Conservation (phyloP, 2,329 filamentous ascomycete species). For the Pleomassaria siparia region DNA sequence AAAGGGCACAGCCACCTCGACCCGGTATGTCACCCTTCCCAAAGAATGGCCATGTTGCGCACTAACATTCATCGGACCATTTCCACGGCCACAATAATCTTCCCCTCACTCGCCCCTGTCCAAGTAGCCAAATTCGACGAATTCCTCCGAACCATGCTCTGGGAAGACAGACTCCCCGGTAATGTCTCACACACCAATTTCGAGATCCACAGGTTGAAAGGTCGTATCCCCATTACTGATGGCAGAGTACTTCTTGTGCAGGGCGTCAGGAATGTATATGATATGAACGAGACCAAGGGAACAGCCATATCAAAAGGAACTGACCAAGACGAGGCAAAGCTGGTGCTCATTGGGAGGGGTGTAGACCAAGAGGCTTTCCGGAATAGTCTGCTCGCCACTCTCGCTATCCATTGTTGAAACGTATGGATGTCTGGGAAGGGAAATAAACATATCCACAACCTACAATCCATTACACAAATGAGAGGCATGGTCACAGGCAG, state of each 20-base stretch:
- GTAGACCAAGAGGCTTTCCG: slow-evolving; percentile 25
- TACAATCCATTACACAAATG: no score
- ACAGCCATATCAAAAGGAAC: not conserved
- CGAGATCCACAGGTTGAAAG: slow-evolving; percentile 88
- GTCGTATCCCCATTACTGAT: slow-evolving; percentile 66
- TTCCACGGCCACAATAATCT: slow-evolving; percentile 73
- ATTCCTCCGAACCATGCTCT: slow-evolving; percentile 82
- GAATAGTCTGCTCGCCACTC: slow-evolving; percentile 16
- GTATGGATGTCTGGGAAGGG: no score
- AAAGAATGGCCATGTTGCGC: not conserved
- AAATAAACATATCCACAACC: no score
- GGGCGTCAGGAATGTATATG: slow-evolving; percentile 90
- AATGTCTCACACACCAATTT: slow-evolving; percentile 48
- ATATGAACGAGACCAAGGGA: slow-evolving; percentile 67
- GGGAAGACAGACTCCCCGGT: slow-evolving; percentile 69
- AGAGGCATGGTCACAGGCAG: no score
- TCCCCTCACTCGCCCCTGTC: slow-evolving; percentile 60
- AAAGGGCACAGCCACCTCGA: slow-evolving; percentile 92
- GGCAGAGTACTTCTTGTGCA: slow-evolving; percentile 78
- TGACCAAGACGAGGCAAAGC: slow-evolving; percentile 20
- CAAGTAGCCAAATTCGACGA: slow-evolving; percentile 69
- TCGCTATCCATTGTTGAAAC: no score
- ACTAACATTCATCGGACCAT: slow-evolving; percentile 63
- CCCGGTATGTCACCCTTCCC: slow-evolving; percentile 58
- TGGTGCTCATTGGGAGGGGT: slow-evolving; percentile 36